phyloP scores from a whole-genome alignment of 345 rosid species.

The Gossypium sturtianum region DNA sequence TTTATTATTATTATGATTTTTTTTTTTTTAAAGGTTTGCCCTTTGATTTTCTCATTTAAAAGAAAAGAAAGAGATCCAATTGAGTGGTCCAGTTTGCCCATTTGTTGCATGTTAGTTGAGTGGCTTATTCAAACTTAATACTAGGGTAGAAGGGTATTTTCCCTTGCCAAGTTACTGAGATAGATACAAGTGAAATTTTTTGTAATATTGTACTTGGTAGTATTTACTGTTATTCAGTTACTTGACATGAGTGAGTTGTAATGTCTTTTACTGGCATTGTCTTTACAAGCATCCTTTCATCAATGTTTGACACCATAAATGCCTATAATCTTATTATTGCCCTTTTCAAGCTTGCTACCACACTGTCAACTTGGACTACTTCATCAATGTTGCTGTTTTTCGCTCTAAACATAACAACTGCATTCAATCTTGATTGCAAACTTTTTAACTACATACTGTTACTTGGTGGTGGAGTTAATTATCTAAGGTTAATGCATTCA shows the following conservation, averaged over 20 bases:
- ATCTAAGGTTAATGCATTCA: no score
- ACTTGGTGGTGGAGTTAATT: no score
- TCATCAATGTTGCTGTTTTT: not conserved
- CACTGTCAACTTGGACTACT: not conserved
- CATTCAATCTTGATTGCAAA: no score
- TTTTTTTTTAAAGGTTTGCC: not conserved
- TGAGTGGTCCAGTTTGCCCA: not conserved
- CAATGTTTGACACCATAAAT: not conserved
- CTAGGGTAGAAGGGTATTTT: not conserved
- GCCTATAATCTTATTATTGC: not conserved
- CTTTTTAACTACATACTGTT: no score
- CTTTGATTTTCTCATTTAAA: slow-evolving; percentile 5
- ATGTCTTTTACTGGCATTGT: not conserved
- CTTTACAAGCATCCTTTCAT: not conserved
- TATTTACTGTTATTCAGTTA: not conserved
- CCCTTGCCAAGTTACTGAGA: not conserved
- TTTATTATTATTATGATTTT: not conserved
- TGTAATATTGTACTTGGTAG: not conserved
- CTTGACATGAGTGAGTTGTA: not conserved
- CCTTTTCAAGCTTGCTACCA: not conserved
- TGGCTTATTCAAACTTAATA: not conserved
- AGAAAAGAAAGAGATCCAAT: not conserved
- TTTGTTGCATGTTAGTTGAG: not conserved
- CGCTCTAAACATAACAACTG: not conserved
- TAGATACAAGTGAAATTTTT: not conserved